A percentile compares a stretch with the other conserved stretches of the same genome.
These are phyloP conservation scores for Xylaria multiplex DNA, from an alignment of 2,329 filamentous ascomycete genomes.

Conservation along the genomic window DNA sequence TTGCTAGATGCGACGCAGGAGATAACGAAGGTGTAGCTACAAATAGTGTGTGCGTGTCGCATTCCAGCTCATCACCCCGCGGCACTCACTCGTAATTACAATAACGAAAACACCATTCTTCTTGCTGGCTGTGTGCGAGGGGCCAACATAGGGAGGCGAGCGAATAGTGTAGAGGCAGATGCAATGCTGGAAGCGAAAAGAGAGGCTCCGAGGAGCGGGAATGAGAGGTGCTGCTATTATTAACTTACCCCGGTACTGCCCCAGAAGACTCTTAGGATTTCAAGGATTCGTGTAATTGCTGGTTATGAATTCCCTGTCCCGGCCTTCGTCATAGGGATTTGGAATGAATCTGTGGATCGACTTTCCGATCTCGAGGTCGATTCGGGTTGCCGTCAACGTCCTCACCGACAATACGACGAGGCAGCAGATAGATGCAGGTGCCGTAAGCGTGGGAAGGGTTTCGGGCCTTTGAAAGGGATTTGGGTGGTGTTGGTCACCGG, in stretches of 20 bases:
- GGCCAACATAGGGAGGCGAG: constrained; percentile 15
- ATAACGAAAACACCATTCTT: constrained; percentile 15
- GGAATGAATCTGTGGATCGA: constrained; percentile 20
- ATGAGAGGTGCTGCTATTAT: constrained; percentile 14
- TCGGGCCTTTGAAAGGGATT: constrained; percentile 32
- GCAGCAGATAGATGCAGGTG: constrained; percentile 23
- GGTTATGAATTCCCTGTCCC: constrained; percentile 7
- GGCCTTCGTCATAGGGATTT: constrained; percentile 15
- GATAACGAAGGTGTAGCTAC: constrained; percentile 10
- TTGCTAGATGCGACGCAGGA: constrained; percentile 8
- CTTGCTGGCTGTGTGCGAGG: neutral
- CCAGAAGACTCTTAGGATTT: constrained; percentile 4
- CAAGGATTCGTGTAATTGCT: constrained; percentile 12
- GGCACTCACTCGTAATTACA: constrained; percentile 11
- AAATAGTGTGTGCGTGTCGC: constrained; percentile 14
- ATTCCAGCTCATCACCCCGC: constrained; percentile 17
- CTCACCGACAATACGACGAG: constrained; percentile 19
- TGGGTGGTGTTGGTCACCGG: constrained; percentile 13
- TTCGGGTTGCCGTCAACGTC: constrained; percentile 19
- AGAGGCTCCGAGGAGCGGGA: neutral
- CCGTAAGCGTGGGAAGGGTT: constrained; percentile 23
- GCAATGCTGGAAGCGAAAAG: neutral
- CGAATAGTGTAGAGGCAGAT: constrained; percentile 1
- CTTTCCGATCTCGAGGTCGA: constrained; percentile 18
- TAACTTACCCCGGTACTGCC: constrained; percentile 35